Evolutionary conservation across 2,329 filamentous ascomycete genomes (phyloP), one percentile per base, ranked within the genome.

Genomic region (Trichoderma sp.): DNA sequence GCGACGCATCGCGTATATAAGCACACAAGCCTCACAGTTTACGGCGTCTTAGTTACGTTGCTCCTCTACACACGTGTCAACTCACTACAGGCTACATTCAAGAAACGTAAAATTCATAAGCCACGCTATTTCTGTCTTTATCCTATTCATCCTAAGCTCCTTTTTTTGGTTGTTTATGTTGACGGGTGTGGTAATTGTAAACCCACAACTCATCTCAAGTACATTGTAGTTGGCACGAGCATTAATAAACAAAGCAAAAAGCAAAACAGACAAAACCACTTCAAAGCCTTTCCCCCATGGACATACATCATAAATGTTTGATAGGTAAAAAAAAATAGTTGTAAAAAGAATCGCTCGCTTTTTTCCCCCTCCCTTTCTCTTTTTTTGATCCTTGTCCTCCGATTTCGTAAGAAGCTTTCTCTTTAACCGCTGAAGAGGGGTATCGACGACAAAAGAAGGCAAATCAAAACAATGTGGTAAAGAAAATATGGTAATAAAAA

Each of bases 361-460:
- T 74, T 64, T 41, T 24, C 7, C n/a, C 50, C 35, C 24, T 35
- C n/a, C 53, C 50, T 27, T 41, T 33, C 60, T 29, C 31, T 74
- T 64, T 35, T 69, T 68, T 33, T 62, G 31, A 6, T 62, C 65
- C 53, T 53, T 38, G 27, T 63, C 27, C 53, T 27, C 63, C 63
- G 45, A 75, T 33, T 74, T 50, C 65, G 64, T 75, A 60, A 76
- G 76, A 79, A 79, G 79, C 76, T 62, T 62, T 72, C 63, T 78
- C 78, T 69, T 71, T 66, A 35, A 63, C 50, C 69, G 64, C 56
- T 75, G 41, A 62, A 75, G 62, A 62, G 72, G 72, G 78, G 78
- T 79, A 80, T 79, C 78, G 76, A 79, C 67, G 59, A 71, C 75
- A 71, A 74, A 41, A 35, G 68, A 50, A 71, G 74, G 74, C 65